Conservation (phyloP, 441 rosid species). For the Euphorbia schlechtendalii region DNA sequence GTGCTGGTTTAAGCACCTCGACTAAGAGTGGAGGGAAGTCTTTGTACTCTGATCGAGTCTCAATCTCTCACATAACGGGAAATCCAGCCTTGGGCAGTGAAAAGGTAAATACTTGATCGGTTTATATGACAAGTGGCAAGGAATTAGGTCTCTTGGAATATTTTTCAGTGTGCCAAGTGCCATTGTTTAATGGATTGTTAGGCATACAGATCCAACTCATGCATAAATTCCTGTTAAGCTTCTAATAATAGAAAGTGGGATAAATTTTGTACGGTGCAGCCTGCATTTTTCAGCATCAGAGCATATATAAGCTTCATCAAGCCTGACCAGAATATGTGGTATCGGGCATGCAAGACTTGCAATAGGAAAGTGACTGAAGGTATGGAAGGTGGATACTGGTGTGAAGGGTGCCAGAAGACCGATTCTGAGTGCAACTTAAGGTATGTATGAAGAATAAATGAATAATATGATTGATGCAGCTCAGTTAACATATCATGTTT, state of each 20-base stretch:
- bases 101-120: no score
- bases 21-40: constrained; percentile 54
- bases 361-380: constrained; percentile 88
- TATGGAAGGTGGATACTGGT: constrained; percentile 83
- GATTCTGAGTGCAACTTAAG: constrained; percentile 70
- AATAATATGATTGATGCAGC: background rate
- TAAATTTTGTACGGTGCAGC: constrained; percentile 41
- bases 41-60: constrained; percentile 61
- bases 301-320: no score
- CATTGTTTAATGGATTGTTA: no score
- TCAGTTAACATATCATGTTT: background rate
- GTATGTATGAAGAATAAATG: constrained; percentile 19
- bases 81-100: constrained; percentile 64
- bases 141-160: no score
- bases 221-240: no score
- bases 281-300: constrained; percentile 58
- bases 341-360: constrained; percentile 88
- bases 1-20: constrained; percentile 52
- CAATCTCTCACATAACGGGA: constrained; percentile 51
- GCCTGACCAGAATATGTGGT: constrained; percentile 99
- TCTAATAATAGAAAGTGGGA: no score
- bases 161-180: no score
- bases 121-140: no score
- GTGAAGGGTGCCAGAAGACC: constrained; percentile 92
- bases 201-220: no score